phyloP scores from a whole-genome alignment of 2,329 filamentous ascomycete genomes.

The Myrmaecium sp. region DNA sequence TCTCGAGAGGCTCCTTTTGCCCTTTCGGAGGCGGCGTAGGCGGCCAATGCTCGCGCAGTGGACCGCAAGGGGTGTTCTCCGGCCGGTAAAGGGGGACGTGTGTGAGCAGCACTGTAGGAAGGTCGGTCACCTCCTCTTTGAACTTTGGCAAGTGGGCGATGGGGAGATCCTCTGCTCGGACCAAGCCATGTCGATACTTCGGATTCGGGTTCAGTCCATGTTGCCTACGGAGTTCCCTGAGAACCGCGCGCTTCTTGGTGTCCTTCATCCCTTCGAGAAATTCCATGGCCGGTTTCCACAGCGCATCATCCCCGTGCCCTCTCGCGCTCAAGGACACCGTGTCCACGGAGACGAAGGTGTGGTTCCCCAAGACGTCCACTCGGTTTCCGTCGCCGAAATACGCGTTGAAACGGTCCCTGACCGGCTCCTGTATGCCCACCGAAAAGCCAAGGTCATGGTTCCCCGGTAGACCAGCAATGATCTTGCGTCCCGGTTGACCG shows the following conservation, averaged over 20 bases:
- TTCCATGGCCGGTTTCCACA: conserved; percentile 60
- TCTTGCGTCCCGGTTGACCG: conserved; percentile 52
- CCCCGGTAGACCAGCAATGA: conserved; percentile 74
- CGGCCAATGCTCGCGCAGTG: conserved; percentile 67
- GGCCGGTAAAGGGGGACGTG: conserved; percentile 81
- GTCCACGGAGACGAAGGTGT: conserved; percentile 87
- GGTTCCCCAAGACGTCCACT: conserved; percentile 83
- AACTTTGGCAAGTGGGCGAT: conserved; percentile 15
- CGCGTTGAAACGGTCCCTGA: conserved; percentile 67
- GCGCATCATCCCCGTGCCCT: conserved; percentile 38
- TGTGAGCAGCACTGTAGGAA: conserved; percentile 77
- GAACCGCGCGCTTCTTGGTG: conserved; percentile 49
- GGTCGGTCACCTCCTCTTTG: conserved; percentile 35
- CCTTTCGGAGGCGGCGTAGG: conserved; percentile 46
- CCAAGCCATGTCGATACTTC: conserved; percentile 40
- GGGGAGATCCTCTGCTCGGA: conserved; percentile 33
- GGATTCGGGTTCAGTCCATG: conserved; percentile 41
- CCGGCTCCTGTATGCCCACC: conserved; percentile 60
- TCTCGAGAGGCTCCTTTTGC: conserved; percentile 33
- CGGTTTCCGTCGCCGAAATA: conserved; percentile 88
- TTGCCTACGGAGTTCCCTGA: conserved; percentile 49
- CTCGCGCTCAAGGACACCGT: conserved; percentile 71
- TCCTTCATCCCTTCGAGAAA: conserved; percentile 55
- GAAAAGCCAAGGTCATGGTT: conserved; percentile 95
- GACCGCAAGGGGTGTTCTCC: conserved; percentile 73